Base-by-base conservation (phyloP, 441 rosid species). In the Erodium texanum region DNA sequence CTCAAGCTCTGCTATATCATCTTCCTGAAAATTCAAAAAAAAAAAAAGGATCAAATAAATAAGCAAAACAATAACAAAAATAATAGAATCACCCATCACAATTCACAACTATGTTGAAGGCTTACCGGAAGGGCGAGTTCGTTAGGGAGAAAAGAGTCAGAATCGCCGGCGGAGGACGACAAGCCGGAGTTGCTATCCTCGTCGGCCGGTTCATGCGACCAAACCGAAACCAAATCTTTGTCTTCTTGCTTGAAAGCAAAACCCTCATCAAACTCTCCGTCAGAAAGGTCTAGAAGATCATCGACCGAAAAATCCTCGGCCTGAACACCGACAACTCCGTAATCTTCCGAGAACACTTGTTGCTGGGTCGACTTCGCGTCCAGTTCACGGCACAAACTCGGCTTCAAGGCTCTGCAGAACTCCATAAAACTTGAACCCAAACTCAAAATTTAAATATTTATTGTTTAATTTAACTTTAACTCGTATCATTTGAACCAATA, bases 1-100 rank as follows among this genome's bases (percentile, higher is more conserved):
- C 71, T 90, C 97, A 63, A 93, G 92, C 77, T 85, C 84, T 68
- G 78, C 87, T 70, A 87, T 79, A 72, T 89, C 96, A 72, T 84
- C 92, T 59, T 78, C 80, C 98, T 93, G 78, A 11, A 66, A 77
- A 76, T 72, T n/a, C 29, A 27, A 27, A 27, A 27, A 27, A 71
- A 43, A 12, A 32, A 9, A 7, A 20, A 36, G 22, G 24, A 19
- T 19, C 7, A 58, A 1, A 24, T 41, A 14, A 45, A 11, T 19
- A 0, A n/a, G 11, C 12, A 3, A 24, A 5, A 38, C 52, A 16
- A 56, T 24, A 15, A 11, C 41, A 34, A 7, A 74, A 73, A 70
- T 69, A 36, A 34, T 24, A 14, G 8, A 65, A 16, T 34, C 69
- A 34, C 4, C 1, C 1, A 18, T 1, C 38, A 5, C 58, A 62